phyloP scores from a whole-genome alignment of 805 yeast species.

The Barnettozyma sp. region DNA sequence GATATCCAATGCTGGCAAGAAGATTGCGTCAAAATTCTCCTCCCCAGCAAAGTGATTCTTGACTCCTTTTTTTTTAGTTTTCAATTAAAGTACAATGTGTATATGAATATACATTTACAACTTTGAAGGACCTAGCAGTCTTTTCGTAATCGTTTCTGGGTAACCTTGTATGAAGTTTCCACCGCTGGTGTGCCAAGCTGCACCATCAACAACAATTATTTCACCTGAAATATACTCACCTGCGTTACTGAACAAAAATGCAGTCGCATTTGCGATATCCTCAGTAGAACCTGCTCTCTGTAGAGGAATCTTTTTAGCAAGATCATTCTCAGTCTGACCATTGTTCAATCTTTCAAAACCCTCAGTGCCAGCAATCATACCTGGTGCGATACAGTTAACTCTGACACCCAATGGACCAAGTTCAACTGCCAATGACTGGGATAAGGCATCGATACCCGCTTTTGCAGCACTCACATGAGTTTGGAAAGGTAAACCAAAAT shows the following conservation, averaged over 20 bases:
- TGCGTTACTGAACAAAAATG: constrained; percentile 77
- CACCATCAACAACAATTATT: constrained; percentile 82
- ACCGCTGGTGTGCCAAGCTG: constrained; percentile 73
- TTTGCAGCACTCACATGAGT: constrained; percentile 91
- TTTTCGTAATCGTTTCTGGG: constrained; percentile 35
- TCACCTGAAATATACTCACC: constrained; percentile 74
- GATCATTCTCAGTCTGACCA: constrained; percentile 33
- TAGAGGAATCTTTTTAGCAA: constrained; percentile 42
- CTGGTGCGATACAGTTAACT: constrained; percentile 85
- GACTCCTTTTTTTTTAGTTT: too few species aligned
- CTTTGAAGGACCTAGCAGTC: constrained; percentile 30
- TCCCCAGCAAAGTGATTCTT: too few species aligned
- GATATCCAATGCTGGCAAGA: constrained; percentile 24
- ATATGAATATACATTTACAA: constrained; percentile 24
- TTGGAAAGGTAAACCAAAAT: constrained; percentile 84
- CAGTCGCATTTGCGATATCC: constrained; percentile 87
- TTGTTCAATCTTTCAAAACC: constrained; percentile 63
- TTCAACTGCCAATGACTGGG: constrained; percentile 81
- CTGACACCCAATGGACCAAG: constrained; percentile 85
- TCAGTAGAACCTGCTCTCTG: constrained; percentile 61
- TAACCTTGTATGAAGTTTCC: constrained; percentile 32
- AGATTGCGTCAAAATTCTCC: constrained; percentile 21
- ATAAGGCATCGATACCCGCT: constrained; percentile 88
- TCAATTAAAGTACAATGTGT: too few species aligned
- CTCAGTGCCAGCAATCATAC: constrained; percentile 82